Evolutionary conservation across 805 yeast species (phyloP), one percentile per base, ranked within the genome.

Genomic region (Pichia gijzeniarum): DNA sequence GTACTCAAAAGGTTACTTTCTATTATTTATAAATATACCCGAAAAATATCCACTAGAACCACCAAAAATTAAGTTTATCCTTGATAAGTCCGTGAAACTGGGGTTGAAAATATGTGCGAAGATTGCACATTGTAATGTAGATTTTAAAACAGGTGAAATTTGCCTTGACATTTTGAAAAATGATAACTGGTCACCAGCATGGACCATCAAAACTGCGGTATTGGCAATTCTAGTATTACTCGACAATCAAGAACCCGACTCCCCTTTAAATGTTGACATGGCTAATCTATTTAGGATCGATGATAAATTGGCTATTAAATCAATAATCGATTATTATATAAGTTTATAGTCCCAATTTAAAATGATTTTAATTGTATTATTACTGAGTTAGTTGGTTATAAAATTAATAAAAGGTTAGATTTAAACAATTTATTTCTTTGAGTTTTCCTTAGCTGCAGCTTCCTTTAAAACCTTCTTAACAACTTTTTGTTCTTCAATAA

Each of bases 391-490:
- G 10, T 25, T 25, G 10, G 10, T 36, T 40, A 41, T 37, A 36
- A 25, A 42, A 43, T 37, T 19, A 35, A 34, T 35, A 28, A 17
- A 35, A 28, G 14, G 20, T 35, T 35, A 35, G 14, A 32, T 31
- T 38, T 31, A 18, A 39, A 35, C 39, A 20, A 48, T 47, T 52
- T 59, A 57, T 55, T 61, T 60, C 59, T 58, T 57, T 56, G 76
- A 80, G 76, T 81, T 78, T 68, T 85, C 91, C 77, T 87, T 85
- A 64, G 81, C 89, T 68, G 89, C 84, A 75, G 86, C 87, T 72
- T 89, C 96, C 85, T 91, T 91, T 70, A 93, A 84, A 67, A 93
- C 96, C 79, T 95, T 89, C 90, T 93, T 95, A 72, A 93, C 99
- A 61, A 93, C 90, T 88, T 93, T 95, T 80, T 93, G 98, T 80